Evolutionary conservation across 768 basidiomycete species (phyloP).

Genomic region (Termitomyces sp.): DNA sequence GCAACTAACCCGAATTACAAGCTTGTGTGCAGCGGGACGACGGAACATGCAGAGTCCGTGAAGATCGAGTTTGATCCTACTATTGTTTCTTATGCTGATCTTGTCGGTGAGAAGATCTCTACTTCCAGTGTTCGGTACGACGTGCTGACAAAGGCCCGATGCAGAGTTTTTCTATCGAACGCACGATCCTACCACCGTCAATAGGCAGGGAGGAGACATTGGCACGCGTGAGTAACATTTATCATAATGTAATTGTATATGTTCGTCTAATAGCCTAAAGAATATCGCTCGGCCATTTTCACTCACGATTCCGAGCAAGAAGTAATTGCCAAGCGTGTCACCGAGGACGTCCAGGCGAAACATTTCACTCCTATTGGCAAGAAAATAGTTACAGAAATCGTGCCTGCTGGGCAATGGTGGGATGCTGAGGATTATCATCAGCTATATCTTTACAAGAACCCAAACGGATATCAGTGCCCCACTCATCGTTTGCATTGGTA

Average conservation of each 20-base stretch:
- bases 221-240: slow-evolving; percentile 62
- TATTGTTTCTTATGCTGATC: slow-evolving; percentile 74
- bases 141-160: neutral
- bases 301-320: slow-evolving; percentile 69
- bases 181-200: slow-evolving; percentile 84
- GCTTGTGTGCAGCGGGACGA: slow-evolving; percentile 74
- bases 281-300: slow-evolving; percentile 95
- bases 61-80: slow-evolving; percentile 82
- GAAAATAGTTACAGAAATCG: slow-evolving; percentile 77
- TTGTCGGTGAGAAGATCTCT: slow-evolving; percentile 63
- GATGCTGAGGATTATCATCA: slow-evolving; percentile 84
- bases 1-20: slow-evolving; percentile 60
- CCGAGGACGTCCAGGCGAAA: slow-evolving; percentile 77
- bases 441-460: slow-evolving; percentile 79
- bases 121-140: neutral
- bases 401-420: slow-evolving; percentile 71
- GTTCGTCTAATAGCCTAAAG: slow-evolving; percentile 31
- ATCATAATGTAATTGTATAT: neutral
- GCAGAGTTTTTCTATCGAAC: slow-evolving; percentile 89
- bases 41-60: slow-evolving; percentile 86
- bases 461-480: slow-evolving; percentile 87
- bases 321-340: slow-evolving; percentile 68
- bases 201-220: slow-evolving; percentile 71
- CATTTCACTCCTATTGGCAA: slow-evolving; percentile 69
- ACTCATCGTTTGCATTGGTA: slow-evolving; percentile 86